Base-by-base conservation (phyloP, 179 eudicot genomes). In the Beta corolliflora region DNA sequence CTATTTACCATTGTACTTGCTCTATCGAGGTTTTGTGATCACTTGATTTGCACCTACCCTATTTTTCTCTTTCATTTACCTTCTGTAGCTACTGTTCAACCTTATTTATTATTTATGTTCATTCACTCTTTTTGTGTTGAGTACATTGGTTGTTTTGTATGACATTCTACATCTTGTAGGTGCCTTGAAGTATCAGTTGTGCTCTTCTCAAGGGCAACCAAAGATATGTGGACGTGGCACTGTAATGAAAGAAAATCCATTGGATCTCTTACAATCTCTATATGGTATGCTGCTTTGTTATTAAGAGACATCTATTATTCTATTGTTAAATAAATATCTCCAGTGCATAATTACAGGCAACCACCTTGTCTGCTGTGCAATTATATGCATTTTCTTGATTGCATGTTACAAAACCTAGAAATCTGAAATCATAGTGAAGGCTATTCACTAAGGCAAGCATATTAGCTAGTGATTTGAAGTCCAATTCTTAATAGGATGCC, bases 181-280 rank as follows among this genome's bases (percentile, higher is more conserved):
- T 59, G 54, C 75, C 75, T 65, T 64, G 79, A 77, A 73, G 64
- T 76, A 63, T 61, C 59, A 79, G 71, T 76, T 85, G 85, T 23
- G 59, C 78, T 80, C 81, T 75, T 65, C 81, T 31, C 68, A 54
- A 72, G 86, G 75, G 81, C 78, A 65, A 54, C 76, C 23, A 56
- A 83, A 83, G 87, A 56, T 60, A 68, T 73, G 81, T 77, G 74
- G 77, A 76, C 64, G 83, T 71, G 81, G 19, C 71, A 77, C 61
- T 68, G 66, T 73, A 67, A 81, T 58, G 58, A 76, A 81, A n/a
- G 85, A 86, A 50, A 84, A 77, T 56, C 89, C 91, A n/a, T 68
- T 86, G 55, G 87, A 91, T 81, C 80, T 90, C 74, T 53, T 90
- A 31, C 91, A 83, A 53, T 75, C 84, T 50, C 63, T 92, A 73